phyloP scores from a whole-genome alignment of 108 stramenopile genomes.

The Nitzschia palea region DNA sequence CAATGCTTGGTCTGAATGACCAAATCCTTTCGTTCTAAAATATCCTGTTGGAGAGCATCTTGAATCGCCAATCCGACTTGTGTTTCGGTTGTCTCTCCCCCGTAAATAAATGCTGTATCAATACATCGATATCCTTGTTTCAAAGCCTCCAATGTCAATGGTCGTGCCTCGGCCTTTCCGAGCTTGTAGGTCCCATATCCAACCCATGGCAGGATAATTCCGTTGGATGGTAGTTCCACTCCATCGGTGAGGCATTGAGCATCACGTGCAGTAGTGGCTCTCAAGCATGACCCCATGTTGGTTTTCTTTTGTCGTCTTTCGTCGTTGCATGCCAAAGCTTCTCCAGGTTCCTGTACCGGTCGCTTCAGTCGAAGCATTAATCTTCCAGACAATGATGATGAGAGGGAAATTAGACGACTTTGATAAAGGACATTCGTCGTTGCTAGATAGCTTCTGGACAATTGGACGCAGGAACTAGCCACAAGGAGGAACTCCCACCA shows the following conservation, averaged over 20 bases:
- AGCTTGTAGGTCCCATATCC: slow-evolving; percentile 80
- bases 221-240: not conserved
- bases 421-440: too few relatives aligned
- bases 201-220: slow-evolving; percentile 57
- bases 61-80: slow-evolving; percentile 68
- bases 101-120: slow-evolving; percentile 83
- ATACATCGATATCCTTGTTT: slow-evolving; percentile 58
- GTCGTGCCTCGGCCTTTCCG: slow-evolving; percentile 39
- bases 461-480: too few relatives aligned
- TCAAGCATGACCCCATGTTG: too few relatives aligned
- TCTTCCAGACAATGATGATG: too few relatives aligned
- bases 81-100: slow-evolving; percentile 71
- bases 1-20: slow-evolving; percentile 82
- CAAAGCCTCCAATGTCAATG: slow-evolving; percentile 53
- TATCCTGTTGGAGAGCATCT: slow-evolving; percentile 40
- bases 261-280: slow-evolving; percentile 10
- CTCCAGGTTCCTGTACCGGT: too few relatives aligned
- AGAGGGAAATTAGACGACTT: too few relatives aligned
- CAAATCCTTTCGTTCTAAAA: slow-evolving; percentile 47
- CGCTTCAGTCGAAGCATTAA: too few relatives aligned
- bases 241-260: slow-evolving; percentile 34
- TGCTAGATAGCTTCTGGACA: too few relatives aligned
- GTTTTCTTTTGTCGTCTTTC: not conserved
- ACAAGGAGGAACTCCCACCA: too few relatives aligned
- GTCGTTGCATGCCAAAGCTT: too few relatives aligned